Evolutionary conservation across 805 yeast species (phyloP), one percentile per base, ranked within the genome.

Genomic region (Cyberlindnera nakhonratchasimensis): DNA sequence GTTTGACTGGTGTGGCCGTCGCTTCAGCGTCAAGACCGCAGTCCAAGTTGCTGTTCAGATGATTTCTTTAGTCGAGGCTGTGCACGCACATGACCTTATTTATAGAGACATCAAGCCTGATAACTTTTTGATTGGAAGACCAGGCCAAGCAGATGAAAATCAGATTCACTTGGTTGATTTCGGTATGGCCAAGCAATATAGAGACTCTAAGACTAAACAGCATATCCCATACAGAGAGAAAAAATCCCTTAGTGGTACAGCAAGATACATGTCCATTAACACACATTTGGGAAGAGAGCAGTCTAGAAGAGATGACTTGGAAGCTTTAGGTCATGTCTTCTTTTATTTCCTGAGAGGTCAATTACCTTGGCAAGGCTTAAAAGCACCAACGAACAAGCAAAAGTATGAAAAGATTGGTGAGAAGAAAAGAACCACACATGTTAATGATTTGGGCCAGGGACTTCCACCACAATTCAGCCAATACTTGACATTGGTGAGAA

Each of bases 321-420:
- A 85, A 64, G 79, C 86, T 8, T 66, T 85, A 53, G 93, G 91
- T 14, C 93, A 85, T 64, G 93, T 85, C 1, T 85, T 85, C 58
- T 77, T 85, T 59, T 85, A 85, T 62, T 85, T 85, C 55, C 63
- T 84, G 42, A 74, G 86, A 57, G 93, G 95, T 22, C 82, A 80
- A 48, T 71, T 85, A 58, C 95, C 95, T 34, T 85, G 95, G 95
- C 95, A 85, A 65, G 95, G 95, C n/a, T 67, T 85, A 46, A 85
- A 84, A 63, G 93, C 91, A 2, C 88, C 88, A 45, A 84, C 87
- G n/a, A 85, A 85, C 61, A 85, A 86, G 61, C 75, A 79, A 51
- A 85, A 85, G 61, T 85, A 85, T 59, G 93, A 86, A 62, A 85
- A 84, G 59, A 86, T 86, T 61, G 93, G 93, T 22, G 84, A 83